Conservation (phyloP, 192 early-diverging fungal species). For the Podila epicladia region DNA sequence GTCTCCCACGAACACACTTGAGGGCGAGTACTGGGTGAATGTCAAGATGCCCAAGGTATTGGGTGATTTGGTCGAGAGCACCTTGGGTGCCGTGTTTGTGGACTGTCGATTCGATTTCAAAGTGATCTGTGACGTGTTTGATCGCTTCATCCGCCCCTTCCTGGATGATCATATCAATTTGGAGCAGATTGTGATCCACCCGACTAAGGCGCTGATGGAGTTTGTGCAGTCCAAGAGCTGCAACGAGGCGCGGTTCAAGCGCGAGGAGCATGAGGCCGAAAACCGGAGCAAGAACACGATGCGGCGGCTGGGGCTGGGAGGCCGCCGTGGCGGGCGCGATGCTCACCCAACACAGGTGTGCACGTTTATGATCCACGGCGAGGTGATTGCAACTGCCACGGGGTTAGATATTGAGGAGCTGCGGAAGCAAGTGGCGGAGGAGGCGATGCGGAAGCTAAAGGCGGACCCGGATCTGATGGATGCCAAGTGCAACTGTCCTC, state of each 20-base stretch:
- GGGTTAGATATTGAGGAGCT: conserved; percentile 18
- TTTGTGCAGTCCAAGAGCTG: conserved; percentile 58
- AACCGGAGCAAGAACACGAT: neutral
- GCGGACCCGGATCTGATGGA: conserved; percentile 16
- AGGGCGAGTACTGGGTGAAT: conserved; percentile 81
- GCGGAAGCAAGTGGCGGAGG: conserved; percentile 12
- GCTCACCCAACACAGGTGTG: neutral
- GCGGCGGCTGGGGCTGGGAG: conserved; percentile 10
- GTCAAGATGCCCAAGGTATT: conserved; percentile 89
- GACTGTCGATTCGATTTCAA: conserved; percentile 79
- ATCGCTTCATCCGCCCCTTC: conserved; percentile 49
- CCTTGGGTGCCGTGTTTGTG: conserved; percentile 87
- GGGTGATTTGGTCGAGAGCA: conserved; percentile 89
- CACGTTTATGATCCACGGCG: conserved; percentile 21
- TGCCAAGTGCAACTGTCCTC: conserved; percentile 23
- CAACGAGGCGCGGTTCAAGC: conserved; percentile 14
- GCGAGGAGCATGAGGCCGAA: neutral
- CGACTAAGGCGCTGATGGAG: conserved; percentile 53
- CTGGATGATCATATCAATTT: conserved; percentile 60
- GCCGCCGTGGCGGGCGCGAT: neutral
- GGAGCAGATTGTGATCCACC: conserved; percentile 58
- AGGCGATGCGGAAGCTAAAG: conserved; percentile 5
- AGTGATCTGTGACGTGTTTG: conserved; percentile 55
- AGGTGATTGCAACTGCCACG: conserved; percentile 9
- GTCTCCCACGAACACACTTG: conserved; percentile 29